phyloP scores from a whole-genome alignment of 371 early-diverging fungal species.

The Rhizomucor miehei region DNA sequence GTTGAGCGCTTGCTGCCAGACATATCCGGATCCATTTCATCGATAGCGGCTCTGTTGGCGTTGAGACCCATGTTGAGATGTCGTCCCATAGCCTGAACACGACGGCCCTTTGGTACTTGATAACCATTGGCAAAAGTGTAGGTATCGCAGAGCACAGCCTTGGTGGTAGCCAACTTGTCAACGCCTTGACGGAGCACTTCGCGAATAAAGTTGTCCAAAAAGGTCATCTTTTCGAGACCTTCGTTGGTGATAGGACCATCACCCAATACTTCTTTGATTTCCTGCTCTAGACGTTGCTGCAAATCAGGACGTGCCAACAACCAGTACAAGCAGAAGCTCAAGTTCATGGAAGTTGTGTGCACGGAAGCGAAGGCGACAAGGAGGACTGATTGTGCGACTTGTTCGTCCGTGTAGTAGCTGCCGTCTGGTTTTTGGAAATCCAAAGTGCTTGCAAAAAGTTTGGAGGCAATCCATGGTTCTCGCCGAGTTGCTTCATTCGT shows the following conservation, averaged over 20 bases:
- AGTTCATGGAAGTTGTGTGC: constrained; percentile 31
- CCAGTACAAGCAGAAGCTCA: constrained; percentile 28
- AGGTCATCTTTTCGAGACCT: constrained; percentile 23
- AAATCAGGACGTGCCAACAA: constrained; percentile 35
- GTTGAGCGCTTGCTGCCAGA: constrained; percentile 17
- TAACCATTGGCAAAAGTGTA: constrained; percentile 39
- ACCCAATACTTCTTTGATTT: constrained; percentile 25
- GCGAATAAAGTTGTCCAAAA: constrained; percentile 32
- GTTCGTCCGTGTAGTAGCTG: constrained; percentile 11
- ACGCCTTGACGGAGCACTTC: constrained; percentile 32
- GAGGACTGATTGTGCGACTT: constrained; percentile 22
- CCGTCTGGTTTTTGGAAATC: constrained; percentile 24
- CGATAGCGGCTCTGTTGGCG: constrained; percentile 6
- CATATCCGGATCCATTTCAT: constrained; percentile 26
- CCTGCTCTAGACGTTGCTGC: constrained; percentile 12
- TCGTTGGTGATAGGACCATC: constrained; percentile 22
- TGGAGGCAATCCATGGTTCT: too few relatives aligned
- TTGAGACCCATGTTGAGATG: constrained; percentile 28
- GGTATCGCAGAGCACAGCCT: constrained; percentile 18
- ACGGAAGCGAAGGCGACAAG: constrained; percentile 40
- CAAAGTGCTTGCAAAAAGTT: constrained; percentile 26
- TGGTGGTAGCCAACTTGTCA: constrained; percentile 26
- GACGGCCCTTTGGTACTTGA: constrained; percentile 30
- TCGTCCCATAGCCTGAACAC: constrained; percentile 21
- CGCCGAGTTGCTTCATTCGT: constrained; percentile 4